Base-by-base conservation (phyloP, 768 basidiomycete genomes). In the Lactarius evosmus region DNA sequence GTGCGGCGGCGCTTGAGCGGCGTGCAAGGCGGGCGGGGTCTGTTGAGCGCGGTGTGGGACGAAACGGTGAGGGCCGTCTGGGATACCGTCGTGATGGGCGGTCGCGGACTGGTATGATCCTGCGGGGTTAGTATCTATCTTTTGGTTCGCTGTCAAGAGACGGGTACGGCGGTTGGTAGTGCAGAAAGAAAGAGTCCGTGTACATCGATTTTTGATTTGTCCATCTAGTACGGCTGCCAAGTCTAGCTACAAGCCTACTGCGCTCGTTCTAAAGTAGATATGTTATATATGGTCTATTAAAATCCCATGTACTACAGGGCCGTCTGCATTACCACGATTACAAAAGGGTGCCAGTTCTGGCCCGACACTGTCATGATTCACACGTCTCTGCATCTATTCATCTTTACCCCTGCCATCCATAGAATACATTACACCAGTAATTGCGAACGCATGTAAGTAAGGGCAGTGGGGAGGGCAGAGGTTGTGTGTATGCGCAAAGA, bases 41-140 rank as follows among this genome's bases (percentile, higher is more conserved):
- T 69, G 25, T 19, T 63, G 46, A 16, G 60, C 19, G 33, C 46
- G 0, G 30, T 69, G 25, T 69, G 68, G 66, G 56, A 63, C 27
- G 68, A 69, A 41, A 27, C 60, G 27, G 62, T 64, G 29, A 52
- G 66, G 22, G 68, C 68, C 1, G 14, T 69, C 1, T 53, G 60
- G 56, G 66, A 67, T 56, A 69, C 68, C 2, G 60, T 67, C 4
- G 32, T 52, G 27, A 69, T 69, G 68, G 68, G 68, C 8, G 68
- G 68, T 7, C 52, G 68, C n/a, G 68, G 68, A 17, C 62, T 69
- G 27, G 66, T 69, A 6, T 69, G 40, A 56, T 3, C 38, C 19
- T 19, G 40, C n/a, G 40, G 5, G 17, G 27, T 32, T 5, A 3
- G 12, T 49, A 11, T 49, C 22, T 49, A 49, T 25, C n/a, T 25